A percentile compares a stretch with the other conserved stretches of the same genome.
Evolutionary conservation across 2,329 filamentous ascomycete genomes (phyloP).

Genomic region (Aureobasidium mangrovei): DNA sequence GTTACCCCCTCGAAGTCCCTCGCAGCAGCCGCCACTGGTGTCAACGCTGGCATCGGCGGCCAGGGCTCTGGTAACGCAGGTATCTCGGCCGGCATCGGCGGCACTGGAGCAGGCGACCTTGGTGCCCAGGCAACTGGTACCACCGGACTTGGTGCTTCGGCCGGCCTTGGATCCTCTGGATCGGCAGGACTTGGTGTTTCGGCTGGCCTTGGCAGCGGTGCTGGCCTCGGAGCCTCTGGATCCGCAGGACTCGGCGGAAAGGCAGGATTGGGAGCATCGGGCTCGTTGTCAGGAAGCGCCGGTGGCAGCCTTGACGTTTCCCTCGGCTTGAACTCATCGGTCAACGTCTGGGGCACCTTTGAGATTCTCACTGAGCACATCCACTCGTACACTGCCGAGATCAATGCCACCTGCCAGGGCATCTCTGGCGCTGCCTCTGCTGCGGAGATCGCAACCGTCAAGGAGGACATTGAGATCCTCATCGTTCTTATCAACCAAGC

Average conservation of each 20-base stretch:
- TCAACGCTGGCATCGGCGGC: background rate
- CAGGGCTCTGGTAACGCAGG: background rate
- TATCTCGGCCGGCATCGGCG: background rate
- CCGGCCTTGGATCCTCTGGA: background rate
- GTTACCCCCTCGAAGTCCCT: too few species aligned
- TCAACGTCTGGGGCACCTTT: constrained; percentile 6
- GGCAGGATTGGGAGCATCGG: background rate
- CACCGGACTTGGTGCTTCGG: background rate
- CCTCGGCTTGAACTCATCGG: constrained; percentile 1
- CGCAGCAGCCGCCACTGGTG: background rate
- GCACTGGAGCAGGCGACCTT: background rate
- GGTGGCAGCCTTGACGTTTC: constrained; percentile 3
- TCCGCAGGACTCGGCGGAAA: background rate
- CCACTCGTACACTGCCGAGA: constrained; percentile 1
- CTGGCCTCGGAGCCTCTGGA: background rate
- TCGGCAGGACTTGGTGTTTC: background rate
- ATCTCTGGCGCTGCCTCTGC: background rate
- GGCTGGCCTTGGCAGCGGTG: background rate
- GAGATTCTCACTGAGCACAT: constrained; percentile 10
- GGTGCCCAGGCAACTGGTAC: background rate
- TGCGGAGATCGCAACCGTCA: background rate
- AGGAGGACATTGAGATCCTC: constrained; percentile 10
- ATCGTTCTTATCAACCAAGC: constrained; percentile 1
- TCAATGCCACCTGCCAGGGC: constrained; percentile 7
- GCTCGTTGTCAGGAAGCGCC: background rate